These are phyloP conservation scores for Calocybe gangraenosa DNA, from an alignment of 768 basidiomycete genomes.

Conservation along the genomic window DNA sequence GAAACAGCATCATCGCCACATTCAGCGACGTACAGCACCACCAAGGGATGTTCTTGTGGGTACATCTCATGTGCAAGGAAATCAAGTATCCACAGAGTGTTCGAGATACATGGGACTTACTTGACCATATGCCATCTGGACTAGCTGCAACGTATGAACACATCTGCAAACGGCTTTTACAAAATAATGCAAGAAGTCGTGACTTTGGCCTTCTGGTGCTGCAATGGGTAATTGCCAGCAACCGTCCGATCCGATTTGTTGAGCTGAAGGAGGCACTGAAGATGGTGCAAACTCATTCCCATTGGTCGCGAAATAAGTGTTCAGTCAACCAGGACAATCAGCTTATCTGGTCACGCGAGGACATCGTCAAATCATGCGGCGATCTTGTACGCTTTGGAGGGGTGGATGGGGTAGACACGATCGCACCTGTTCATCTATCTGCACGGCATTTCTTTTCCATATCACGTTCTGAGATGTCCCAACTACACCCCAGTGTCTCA, in stretches of 20 bases:
- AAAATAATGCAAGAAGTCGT: neutral
- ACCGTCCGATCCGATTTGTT: conserved; percentile 3
- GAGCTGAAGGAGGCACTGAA: conserved; percentile 3
- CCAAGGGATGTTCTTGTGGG: conserved; percentile 9
- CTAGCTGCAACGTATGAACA: conserved; percentile 1
- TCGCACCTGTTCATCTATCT: too few relatives aligned
- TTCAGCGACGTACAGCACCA: neutral
- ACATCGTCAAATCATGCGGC: too few relatives aligned
- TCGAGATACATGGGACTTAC: neutral
- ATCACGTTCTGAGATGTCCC: too few relatives aligned
- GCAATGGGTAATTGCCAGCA: conserved; percentile 6
- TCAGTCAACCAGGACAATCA: too few relatives aligned
- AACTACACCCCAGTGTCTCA: too few relatives aligned
- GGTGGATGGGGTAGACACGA: too few relatives aligned
- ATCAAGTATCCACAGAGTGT: neutral
- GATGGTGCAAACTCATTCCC: neutral
- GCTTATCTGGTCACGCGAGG: too few relatives aligned
- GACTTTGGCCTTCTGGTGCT: neutral
- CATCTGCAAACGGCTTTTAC: conserved; percentile 1
- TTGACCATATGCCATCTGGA: neutral
- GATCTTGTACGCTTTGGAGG: too few relatives aligned
- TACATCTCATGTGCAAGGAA: conserved; percentile 2
- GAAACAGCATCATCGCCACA: neutral
- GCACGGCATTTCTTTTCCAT: too few relatives aligned
- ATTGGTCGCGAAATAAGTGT: too few relatives aligned